These are phyloP conservation scores for Backusella sp. DNA, from an alignment of 192 early-diverging fungal genomes.

Conservation along the genomic window DNA sequence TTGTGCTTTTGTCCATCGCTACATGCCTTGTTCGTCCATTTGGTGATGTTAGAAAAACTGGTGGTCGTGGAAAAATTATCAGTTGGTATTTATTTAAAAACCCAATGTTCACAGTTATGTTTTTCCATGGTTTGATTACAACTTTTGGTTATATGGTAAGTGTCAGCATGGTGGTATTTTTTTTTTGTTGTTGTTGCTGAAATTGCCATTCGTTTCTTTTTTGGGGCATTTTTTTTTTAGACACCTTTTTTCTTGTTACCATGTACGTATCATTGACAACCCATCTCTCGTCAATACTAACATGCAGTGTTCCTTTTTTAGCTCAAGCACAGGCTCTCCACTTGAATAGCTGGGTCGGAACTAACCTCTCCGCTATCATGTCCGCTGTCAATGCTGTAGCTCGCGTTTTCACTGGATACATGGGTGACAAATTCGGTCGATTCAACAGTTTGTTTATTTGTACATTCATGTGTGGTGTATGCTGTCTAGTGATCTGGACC, in stretches of 20 bases:
- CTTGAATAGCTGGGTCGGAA: slow-evolving; percentile 30
- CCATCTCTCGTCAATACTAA: not conserved
- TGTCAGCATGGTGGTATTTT: not conserved
- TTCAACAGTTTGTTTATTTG: slow-evolving; percentile 43
- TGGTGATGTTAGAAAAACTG: slow-evolving; percentile 13
- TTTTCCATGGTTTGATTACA: slow-evolving; percentile 37
- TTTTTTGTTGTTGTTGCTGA: not conserved
- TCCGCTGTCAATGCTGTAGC: slow-evolving; percentile 48
- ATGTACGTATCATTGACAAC: not conserved
- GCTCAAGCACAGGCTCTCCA: slow-evolving; percentile 21
- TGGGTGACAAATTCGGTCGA: slow-evolving; percentile 45
- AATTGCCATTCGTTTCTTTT: not conserved
- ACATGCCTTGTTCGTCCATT: slow-evolving; percentile 38
- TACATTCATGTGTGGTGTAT: slow-evolving; percentile 40
- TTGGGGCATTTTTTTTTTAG: slow-evolving; percentile 17
- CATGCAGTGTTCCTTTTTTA: not conserved
- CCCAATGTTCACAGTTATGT: slow-evolving; percentile 31
- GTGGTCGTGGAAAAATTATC: slow-evolving; percentile 32
- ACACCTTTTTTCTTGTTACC: slow-evolving; percentile 42
- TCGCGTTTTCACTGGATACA: slow-evolving; percentile 39
- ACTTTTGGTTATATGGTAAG: slow-evolving; percentile 46
- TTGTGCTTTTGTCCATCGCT: slow-evolving; percentile 39
- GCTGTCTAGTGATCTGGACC: slow-evolving; percentile 46
- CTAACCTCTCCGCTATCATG: slow-evolving; percentile 41
- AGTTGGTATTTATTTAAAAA: slow-evolving; percentile 39